Conservation (phyloP, 805 yeast genomes). For the Metschnikowia dekortorum region DNA sequence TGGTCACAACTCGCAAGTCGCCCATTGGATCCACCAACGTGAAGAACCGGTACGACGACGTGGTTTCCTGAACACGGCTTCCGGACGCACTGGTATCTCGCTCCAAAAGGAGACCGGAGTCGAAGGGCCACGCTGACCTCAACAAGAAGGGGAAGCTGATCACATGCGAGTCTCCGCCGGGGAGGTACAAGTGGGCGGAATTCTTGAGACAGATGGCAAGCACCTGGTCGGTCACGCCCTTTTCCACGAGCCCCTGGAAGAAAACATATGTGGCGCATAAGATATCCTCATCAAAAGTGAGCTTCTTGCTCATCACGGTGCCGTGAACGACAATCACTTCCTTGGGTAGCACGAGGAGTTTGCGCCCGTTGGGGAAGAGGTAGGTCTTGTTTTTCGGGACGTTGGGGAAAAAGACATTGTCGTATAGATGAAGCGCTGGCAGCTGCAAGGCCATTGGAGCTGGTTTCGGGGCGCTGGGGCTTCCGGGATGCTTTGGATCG, state of each 20-base stretch:
- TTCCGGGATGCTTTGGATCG: background rate
- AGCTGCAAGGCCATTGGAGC: constrained; percentile 18
- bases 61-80: background rate
- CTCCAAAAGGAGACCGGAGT: constrained; percentile 65
- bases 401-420: constrained; percentile 23
- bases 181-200: constrained; percentile 57
- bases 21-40: constrained; percentile 71
- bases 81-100: constrained; percentile 26
- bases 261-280: constrained; percentile 58
- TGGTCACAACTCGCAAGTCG: constrained; percentile 66
- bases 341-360: constrained; percentile 30
- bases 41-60: constrained; percentile 42
- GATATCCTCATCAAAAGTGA: constrained; percentile 49
- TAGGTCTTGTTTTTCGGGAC: constrained; percentile 17
- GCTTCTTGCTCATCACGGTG: constrained; percentile 43
- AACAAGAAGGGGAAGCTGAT: constrained; percentile 69
- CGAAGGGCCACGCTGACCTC: constrained; percentile 57
- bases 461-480: background rate
- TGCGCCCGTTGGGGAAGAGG: constrained; percentile 28
- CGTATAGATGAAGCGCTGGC: constrained; percentile 30
- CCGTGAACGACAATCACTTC: constrained; percentile 50
- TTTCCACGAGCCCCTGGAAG: constrained; percentile 30
- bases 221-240: constrained; percentile 23
- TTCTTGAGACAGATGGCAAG: constrained; percentile 60
- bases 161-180: constrained; percentile 54